These are phyloP conservation scores for Suillus fuscotomentosus DNA, from an alignment of 768 basidiomycete genomes.

Conservation along the genomic window DNA sequence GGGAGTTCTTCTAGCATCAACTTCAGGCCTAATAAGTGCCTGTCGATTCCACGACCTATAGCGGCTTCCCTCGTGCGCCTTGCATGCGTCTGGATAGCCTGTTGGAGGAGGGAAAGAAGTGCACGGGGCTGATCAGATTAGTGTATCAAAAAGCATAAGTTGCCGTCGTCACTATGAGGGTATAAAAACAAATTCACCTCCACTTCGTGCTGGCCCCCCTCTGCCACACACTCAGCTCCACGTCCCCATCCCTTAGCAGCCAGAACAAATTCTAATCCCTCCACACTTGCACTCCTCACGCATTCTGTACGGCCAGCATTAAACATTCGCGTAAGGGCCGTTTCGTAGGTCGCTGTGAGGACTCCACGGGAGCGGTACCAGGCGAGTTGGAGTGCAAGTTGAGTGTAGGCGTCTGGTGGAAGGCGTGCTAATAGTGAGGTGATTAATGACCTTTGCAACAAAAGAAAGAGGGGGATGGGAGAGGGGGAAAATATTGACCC, in stretches of 20 bases:
- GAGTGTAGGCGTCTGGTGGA: constrained; percentile 82
- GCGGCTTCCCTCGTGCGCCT: constrained; percentile 74
- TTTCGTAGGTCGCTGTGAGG: constrained; percentile 92
- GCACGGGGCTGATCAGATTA: constrained; percentile 22
- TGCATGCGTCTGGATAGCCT: constrained; percentile 71
- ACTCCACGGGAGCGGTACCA: constrained; percentile 77
- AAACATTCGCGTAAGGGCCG: constrained; percentile 85
- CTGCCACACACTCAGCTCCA: background rate
- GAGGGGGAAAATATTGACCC: background rate
- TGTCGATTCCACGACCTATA: constrained; percentile 81
- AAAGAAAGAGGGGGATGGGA: background rate
- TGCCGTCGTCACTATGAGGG: background rate
- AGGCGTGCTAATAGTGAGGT: constrained; percentile 39
- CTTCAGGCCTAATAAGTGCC: constrained; percentile 85
- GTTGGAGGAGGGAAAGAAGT: constrained; percentile 50
- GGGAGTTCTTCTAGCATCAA: constrained; percentile 47
- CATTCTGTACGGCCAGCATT: constrained; percentile 86
- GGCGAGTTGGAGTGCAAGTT: constrained; percentile 89
- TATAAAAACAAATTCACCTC: background rate
- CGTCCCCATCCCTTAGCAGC: constrained; percentile 15
- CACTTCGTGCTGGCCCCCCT: background rate
- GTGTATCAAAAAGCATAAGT: background rate
- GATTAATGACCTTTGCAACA: background rate
- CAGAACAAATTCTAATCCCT: constrained; percentile 37
- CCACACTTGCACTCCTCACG: constrained; percentile 68